Base-by-base conservation (phyloP, 805 yeast species). In the Candida incommunis region DNA sequence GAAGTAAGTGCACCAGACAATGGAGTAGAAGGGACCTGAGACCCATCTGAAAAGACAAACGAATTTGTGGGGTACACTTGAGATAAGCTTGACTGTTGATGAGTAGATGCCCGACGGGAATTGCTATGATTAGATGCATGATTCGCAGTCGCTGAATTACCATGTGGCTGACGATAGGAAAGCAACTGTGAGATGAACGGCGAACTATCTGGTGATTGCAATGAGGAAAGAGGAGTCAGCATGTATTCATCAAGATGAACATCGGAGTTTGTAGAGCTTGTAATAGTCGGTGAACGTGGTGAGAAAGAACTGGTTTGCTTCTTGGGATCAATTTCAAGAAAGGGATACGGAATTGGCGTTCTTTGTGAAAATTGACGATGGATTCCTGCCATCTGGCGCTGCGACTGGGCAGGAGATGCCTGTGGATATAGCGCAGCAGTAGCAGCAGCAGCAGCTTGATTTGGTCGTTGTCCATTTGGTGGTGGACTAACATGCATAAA, bases 201-300 rank as follows among this genome's bases (percentile, higher is more conserved):
- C 25, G 45, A 35, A 27, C 35, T 22, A 13, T 24, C 21, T 11
- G 47, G 47, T 16, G 42, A 31, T 29, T 45, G 47, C 29, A 45
- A 25, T n/a, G 47, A 41, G 7, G 47, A 45, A 23, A 45, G 15
- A 11, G 47, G 47, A 18, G 47, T 45, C 27, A 45, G 42, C 21
- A 45, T 20, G 20, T 22, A 22, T 16, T 23, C 41, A 18, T 23
- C 44, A 42, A 22, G 13, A 9, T 26, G 44, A 18, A 16, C 23
- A n/a, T 42, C 23, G 4, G 26, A 18, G 40, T 11, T 44, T 20
- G 35, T 45, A 18, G 41, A 37, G 16, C 4, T 42, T 41, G 26
- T 31, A 41, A 23, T n/a, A 26, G 43, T 5, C n/a, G 46, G 46
- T 21, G 31, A n/a, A 13, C 24, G 29, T 21, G 41, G 16, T n/a